Base-by-base conservation (phyloP, 1,139 yeast species). In the Yamadazyma friedrichii region DNA sequence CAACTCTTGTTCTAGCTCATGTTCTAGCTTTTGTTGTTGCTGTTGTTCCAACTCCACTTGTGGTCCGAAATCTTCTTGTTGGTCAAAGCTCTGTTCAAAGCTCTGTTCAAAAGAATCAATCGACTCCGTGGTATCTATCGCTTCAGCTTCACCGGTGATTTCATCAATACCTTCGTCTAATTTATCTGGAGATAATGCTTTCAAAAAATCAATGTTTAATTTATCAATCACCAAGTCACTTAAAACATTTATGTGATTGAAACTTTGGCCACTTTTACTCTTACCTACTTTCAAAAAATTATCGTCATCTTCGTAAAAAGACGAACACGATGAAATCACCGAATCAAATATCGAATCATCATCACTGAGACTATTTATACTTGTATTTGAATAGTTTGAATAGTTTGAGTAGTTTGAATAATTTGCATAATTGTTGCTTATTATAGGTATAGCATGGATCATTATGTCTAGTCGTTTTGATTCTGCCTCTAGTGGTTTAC, bases 321-420 rank as follows among this genome's bases (percentile, higher is more conserved):
- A 48, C 24, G 30, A 25, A 4, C n/a, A 9, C 4, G 11, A 10
- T 27, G 13, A n/a, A 6, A 8, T n/a, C n/a, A 27, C n/a, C 4
- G 9, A 15, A 38, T 47, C 50, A 33, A 46, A 46, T 4, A 46
- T 40, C 3, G 47, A 48, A 20, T 37, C 42, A 29, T 47, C 46
- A 25, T 47, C 51, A 31, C 44, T 39, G 15, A 42, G 45, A 27
- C 44, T 36, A 8, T 10, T 13, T 11, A 33, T 20, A 16, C 36
- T 34, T 10, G 11, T 34, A 27, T 26, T 17, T 26, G 36, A 34
- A 35, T 27, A 27, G 28, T 29, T 35, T 9, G 32, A 9, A 24
- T 28, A 35, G 20, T 11, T 15, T 10, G 26, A 15, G 15, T 15
- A 30, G 32, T 26, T 26, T 4, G 13, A 26, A 26, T 26, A 26